A percentile compares a stretch with the other conserved stretches of the same genome.
Evolutionary conservation across 768 basidiomycete species (phyloP).

Genomic region (Pisolithus orientalis): DNA sequence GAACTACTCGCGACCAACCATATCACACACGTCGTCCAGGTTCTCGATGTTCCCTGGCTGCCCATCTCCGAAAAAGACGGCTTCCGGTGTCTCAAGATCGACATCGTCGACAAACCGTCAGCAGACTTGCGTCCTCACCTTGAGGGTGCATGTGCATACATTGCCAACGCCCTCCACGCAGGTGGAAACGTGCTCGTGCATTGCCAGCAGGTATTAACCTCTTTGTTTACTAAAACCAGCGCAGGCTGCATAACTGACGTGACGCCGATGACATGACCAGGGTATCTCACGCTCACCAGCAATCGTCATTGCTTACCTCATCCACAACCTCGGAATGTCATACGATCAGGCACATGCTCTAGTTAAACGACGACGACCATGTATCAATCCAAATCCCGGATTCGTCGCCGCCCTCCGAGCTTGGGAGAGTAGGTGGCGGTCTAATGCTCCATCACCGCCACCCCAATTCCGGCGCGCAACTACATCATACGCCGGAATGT

Average conservation of each 20-base stretch:
- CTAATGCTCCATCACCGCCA: conserved; percentile 6
- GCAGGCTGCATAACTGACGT: neutral
- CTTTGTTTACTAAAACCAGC: neutral
- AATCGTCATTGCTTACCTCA: conserved; percentile 78
- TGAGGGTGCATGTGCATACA: conserved; percentile 61
- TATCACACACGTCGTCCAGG: conserved; percentile 59
- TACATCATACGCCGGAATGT: conserved; percentile 15
- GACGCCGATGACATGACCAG: conserved; percentile 29
- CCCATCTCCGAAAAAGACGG: conserved; percentile 42
- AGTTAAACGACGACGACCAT: conserved; percentile 60
- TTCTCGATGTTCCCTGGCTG: conserved; percentile 60
- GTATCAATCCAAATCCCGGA: conserved; percentile 73
- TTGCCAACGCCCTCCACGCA: conserved; percentile 50
- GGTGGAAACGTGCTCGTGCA: conserved; percentile 71
- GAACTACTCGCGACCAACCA: conserved; percentile 42
- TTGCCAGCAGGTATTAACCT: conserved; percentile 64
- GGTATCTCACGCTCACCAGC: conserved; percentile 74
- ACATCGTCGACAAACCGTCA: conserved; percentile 55
- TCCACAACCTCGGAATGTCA: conserved; percentile 65
- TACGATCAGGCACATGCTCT: conserved; percentile 59
- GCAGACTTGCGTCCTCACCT: conserved; percentile 65
- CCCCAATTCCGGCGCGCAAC: conserved; percentile 25
- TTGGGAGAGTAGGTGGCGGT: conserved; percentile 43
- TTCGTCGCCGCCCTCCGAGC: conserved; percentile 56
- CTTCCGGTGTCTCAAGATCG: conserved; percentile 55